Evolutionary conservation across 2,329 filamentous ascomycete species (phyloP), one percentile per base, ranked within the genome.

Genomic region (Fusarium chuoi): DNA sequence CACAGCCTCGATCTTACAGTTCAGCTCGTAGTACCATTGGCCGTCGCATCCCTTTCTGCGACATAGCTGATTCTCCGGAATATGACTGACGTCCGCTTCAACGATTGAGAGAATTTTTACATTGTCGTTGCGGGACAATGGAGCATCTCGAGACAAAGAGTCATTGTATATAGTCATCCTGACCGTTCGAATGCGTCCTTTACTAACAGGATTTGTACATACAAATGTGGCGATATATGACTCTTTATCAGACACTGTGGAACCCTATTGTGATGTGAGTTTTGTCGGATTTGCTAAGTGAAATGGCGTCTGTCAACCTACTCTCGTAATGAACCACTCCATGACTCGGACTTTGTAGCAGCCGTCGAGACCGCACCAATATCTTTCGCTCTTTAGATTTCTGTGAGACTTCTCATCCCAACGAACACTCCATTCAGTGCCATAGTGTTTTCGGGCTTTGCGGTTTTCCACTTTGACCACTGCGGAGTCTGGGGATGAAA

Each of bases 391-490:
- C 35, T 78, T 73, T 28, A 84, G 70, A n/a, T 81, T 51, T 5
- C 64, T 38, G 60, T 84, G 83, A 1, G 75, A 5, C 22, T 70
- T 74, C 12, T 82, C 79, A 56, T 81, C 76, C 56, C 78, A 84
- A 2, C 70, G 74, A 48, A 77, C 76, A 20, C 76, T 73, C 77
- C 79, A 81, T 65, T 82, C 79, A 20, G 79, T 81, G 11, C 84
- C 85, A 62, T 86, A 86, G 68, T 85, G 82, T 71, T 85, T 86
- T 42, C 85, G 81, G 14, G 83, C 84, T 63, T 78, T 80, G 60
- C 84, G 81, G 41, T 83, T 83, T 68, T 80, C 79, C 36, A 86
- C 79, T 55, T 78, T 80, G 55, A 86, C 82, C 57, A 79, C 77
- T 17, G 81, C 81, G 35, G 81, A 79, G 17, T 77, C 73, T 14